Conservation (phyloP, 148 eudicot genomes). For the Polygonum maritimum region DNA sequence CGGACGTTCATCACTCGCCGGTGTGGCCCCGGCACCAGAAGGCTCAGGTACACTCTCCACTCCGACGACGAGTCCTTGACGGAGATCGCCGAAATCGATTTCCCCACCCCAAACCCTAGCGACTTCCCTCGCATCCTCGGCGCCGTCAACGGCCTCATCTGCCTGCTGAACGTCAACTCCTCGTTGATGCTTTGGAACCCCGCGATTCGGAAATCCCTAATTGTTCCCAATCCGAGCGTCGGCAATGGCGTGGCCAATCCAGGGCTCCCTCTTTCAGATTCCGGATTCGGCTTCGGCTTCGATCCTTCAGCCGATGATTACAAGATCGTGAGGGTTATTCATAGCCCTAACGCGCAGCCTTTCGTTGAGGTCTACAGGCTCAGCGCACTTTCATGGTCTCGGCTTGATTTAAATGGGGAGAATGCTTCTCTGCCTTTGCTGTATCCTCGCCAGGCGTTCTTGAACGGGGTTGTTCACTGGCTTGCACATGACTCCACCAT, state of each 20-base stretch:
- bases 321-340: constrained; percentile 10
- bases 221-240: neutral
- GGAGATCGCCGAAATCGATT: neutral
- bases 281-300: constrained; percentile 11
- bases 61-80: neutral
- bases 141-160: constrained; percentile 12
- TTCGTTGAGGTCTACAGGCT: constrained; percentile 11
- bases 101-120: neutral
- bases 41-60: neutral
- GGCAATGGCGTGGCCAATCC: neutral
- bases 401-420: neutral
- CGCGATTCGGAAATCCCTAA: constrained; percentile 7
- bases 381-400: neutral
- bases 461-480: constrained; percentile 13
- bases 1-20: neutral
- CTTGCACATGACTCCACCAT: neutral
- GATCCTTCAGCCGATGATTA: constrained; percentile 3
- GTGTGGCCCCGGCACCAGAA: neutral
- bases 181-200: constrained; percentile 18
- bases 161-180: neutral
- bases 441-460: neutral
- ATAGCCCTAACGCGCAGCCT: neutral
- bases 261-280: neutral
- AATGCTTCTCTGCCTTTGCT: neutral
- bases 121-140: neutral